Evolutionary conservation across 768 basidiomycete genomes (phyloP).

Genomic region (Rhodocollybia butyracea): DNA sequence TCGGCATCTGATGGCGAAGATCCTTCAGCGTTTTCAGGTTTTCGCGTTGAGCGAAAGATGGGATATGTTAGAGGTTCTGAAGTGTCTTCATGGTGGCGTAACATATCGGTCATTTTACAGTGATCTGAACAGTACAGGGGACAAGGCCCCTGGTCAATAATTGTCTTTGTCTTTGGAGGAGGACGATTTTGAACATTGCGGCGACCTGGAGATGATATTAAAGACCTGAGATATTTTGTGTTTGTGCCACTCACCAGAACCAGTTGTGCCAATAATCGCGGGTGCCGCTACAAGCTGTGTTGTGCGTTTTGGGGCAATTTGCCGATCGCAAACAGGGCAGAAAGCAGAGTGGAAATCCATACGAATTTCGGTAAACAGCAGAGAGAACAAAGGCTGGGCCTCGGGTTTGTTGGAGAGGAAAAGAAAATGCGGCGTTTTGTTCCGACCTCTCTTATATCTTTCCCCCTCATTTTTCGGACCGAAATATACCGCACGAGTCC

Average conservation of each 20-base stretch:
- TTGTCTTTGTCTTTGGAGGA: constrained; percentile 47
- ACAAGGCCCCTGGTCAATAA: constrained; percentile 79
- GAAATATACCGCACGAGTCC: background rate
- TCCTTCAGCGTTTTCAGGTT: constrained; percentile 38
- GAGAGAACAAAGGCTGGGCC: constrained; percentile 12
- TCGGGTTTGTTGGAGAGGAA: constrained; percentile 4
- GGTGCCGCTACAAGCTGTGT: constrained; percentile 33
- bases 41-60: constrained; percentile 26
- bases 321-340: constrained; percentile 78
- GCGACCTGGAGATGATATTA: constrained; percentile 19
- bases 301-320: constrained; percentile 76
- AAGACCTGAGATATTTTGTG: too few species aligned
- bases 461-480: background rate
- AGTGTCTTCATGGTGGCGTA: constrained; percentile 29
- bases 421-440: background rate
- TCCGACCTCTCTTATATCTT: background rate
- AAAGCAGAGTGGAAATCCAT: constrained; percentile 63
- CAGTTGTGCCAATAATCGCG: constrained; percentile 26
- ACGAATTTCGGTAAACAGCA: background rate
- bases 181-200: constrained; percentile 20
- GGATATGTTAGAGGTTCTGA: constrained; percentile 44
- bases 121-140: constrained; percentile 84
- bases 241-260: constrained; percentile 37
- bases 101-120: constrained; percentile 60
- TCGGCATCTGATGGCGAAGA: constrained; percentile 33